phyloP scores from a whole-genome alignment of 768 basidiomycete genomes.

The Hypholoma sublateritium region DNA sequence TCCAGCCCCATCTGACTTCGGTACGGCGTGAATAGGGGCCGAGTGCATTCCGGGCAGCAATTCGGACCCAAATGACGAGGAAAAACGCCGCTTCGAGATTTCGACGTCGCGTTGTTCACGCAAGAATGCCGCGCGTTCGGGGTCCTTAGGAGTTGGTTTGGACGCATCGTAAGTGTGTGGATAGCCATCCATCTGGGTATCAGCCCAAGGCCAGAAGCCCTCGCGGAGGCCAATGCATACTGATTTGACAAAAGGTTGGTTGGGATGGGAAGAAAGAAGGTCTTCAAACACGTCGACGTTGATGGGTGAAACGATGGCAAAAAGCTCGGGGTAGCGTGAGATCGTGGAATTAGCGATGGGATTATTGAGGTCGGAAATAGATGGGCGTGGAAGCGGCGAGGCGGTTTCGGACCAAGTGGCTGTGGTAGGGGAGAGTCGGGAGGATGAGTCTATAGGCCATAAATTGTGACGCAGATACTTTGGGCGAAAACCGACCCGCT shows the following conservation, averaged over 20 bases:
- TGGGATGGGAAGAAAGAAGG: constrained; percentile 33
- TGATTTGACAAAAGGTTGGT: constrained; percentile 34
- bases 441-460: not conserved
- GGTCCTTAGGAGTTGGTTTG: not conserved
- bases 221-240: constrained; percentile 27
- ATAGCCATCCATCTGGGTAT: constrained; percentile 19
- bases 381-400: constrained; percentile 16
- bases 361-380: constrained; percentile 19
- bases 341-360: constrained; percentile 17
- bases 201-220: constrained; percentile 47
- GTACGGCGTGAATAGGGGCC: constrained; percentile 25
- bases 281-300: constrained; percentile 28
- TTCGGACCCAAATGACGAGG: not conserved
- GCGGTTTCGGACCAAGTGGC: constrained; percentile 1
- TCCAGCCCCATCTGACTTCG: constrained; percentile 25
- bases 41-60: constrained; percentile 10
- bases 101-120: not conserved
- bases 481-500: not conserved
- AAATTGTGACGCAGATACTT: not conserved
- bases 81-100: not conserved
- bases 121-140: not conserved
- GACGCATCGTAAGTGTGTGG: constrained; percentile 26
- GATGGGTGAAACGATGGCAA: constrained; percentile 36
- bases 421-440: not conserved
- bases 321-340: constrained; percentile 30